Base-by-base conservation (phyloP, 352 stramenopile genomes). In the Thalassiosira hispida region DNA sequence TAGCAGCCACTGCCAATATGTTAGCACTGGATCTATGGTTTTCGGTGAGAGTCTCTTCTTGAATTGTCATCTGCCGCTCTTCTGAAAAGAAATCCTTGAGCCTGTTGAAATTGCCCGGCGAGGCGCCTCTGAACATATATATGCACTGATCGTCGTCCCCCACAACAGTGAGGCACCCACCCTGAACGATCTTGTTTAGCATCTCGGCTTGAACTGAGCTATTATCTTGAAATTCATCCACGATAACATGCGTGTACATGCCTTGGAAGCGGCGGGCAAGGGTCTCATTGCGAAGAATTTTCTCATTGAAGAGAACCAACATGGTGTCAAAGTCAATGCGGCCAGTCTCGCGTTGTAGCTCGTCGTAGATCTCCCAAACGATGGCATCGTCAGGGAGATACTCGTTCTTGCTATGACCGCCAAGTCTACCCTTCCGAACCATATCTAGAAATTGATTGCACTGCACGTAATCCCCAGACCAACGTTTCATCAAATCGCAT, bases 221-320 rank as follows among this genome's bases (percentile, higher is more conserved):
- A 16, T 79, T 78, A 27, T 85, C 77, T 55, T 85, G 77, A 27
- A 61, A 85, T 35, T 85, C 77, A 62, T 85, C 77, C 52, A 85
- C 77, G 23, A 85, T 56, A n/a, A 75, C 55, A 27, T 72, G 51
- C 7, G 31, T 42, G 40, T 83, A 69, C 29, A 38, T 61, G 12
- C 9, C 6, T 23, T 65, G 31, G 67, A 82, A 82, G 16, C 44
- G 67, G 12, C 44, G 14, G 12, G 27, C 38, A 38, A 72, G 22
- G n/a, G 9, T 29, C 22, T 51, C 55, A 67, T 73, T 42, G 0
- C 9, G 3, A 0, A 61, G 9, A 6, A 82, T 14, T 0, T 70
- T 60, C 27, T 77, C 33, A 14, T 60, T 49, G 55, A 82, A 82
- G 12, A 75, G 7, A 40, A 40, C 16, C 16, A 82, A 55, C 56